Percentiles rank a stretch among this genome's conserved stretches.
Conservation (phyloP, 2,329 filamentous ascomycete genomes). For the Exserohilum turcica region DNA sequence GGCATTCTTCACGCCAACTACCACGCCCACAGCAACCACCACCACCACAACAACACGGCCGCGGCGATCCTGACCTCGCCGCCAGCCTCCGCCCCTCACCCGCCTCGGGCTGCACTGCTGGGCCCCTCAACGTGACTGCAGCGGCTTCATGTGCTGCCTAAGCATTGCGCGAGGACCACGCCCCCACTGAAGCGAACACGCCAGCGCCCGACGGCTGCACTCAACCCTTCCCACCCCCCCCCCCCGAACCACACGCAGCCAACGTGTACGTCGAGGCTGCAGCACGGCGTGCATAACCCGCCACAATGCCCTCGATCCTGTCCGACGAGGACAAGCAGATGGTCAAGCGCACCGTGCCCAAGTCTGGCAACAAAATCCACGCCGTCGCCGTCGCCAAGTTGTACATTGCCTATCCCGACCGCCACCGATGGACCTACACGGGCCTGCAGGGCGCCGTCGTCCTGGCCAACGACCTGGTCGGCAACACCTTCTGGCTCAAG, state of each 20-base stretch:
- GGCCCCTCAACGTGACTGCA: neutral
- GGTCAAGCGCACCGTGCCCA: slow-evolving; percentile 92
- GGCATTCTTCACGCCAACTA: slow-evolving; percentile 19
- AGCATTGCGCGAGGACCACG: slow-evolving; percentile 21
- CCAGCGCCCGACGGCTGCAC: slow-evolving; percentile 18
- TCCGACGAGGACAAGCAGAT: slow-evolving; percentile 94
- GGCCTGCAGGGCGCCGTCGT: slow-evolving; percentile 91
- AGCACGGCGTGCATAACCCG: neutral
- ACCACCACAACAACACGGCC: slow-evolving; percentile 6
- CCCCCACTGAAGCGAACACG: slow-evolving; percentile 38
- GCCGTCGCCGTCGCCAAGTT: slow-evolving; percentile 91
- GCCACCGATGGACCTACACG: slow-evolving; percentile 88
- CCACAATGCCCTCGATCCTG: slow-evolving; percentile 67
- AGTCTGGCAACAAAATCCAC: slow-evolving; percentile 95
- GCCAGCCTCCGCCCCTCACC: slow-evolving; percentile 5
- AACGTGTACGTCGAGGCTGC: slow-evolving; percentile 17
- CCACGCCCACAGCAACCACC: too few species aligned
- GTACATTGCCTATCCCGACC: slow-evolving; percentile 89
- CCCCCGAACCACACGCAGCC: slow-evolving; percentile 9
- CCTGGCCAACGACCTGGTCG: slow-evolving; percentile 90
- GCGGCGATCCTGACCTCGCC: slow-evolving; percentile 27
- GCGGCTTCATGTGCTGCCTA: slow-evolving; percentile 39
- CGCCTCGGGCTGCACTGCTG: neutral
- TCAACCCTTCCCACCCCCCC: slow-evolving; percentile 2
- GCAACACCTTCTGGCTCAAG: slow-evolving; percentile 97